Evolutionary conservation across 2,329 filamentous ascomycete genomes (phyloP), one percentile per base, ranked within the genome.

Genomic region (Trichoderma hamatum): DNA sequence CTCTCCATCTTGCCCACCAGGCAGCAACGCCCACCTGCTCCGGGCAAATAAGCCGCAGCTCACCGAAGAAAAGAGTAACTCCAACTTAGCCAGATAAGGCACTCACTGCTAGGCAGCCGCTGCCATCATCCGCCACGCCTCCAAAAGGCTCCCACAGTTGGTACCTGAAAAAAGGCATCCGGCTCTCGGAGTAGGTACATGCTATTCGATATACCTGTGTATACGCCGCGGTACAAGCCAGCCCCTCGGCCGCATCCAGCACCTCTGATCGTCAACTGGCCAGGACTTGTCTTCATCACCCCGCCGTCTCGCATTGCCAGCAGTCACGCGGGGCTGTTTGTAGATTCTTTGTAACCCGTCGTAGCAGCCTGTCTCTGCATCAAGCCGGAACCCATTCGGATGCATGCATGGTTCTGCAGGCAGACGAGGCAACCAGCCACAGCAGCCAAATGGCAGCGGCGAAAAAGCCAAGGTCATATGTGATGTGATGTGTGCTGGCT

Each of bases 41-140:
- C 7, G 14, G 49, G 34, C 34, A 46, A 28, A 60, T 39, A 30
- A 46, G 24, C 36, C 24, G 49, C 49, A 43, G 49, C 49, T 55
- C 60, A 52, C 36, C 58, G 14, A 60, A 30, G 3, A 39, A 34
- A 43, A n/a, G 39, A 43, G 39, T 43, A 16, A 43, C 39, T 9
- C 19, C 32, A 54, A 19, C 24, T 26, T 51, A 60, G 9, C 36
- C 58, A 19, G 46, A 49, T 49, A 21, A 49, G 46, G 46, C 32
- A 30, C 61, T n/a, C 32, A 30, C 61, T n/a, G 34, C 49, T 30
- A 65, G 62, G 62, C 62, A 65, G 43, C 62, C 62, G 52, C 51
- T 30, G 62, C 62, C 62, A 65, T 43, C 24, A 49, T 30, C 24
- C 10, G 28, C 54, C n/a, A 28, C 51, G 19, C n/a, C 43, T 46